A percentile compares a stretch with the other conserved stretches of the same genome.
Conservation (phyloP, 495 filamentous ascomycete genomes). For the Penicillium coffeae region DNA sequence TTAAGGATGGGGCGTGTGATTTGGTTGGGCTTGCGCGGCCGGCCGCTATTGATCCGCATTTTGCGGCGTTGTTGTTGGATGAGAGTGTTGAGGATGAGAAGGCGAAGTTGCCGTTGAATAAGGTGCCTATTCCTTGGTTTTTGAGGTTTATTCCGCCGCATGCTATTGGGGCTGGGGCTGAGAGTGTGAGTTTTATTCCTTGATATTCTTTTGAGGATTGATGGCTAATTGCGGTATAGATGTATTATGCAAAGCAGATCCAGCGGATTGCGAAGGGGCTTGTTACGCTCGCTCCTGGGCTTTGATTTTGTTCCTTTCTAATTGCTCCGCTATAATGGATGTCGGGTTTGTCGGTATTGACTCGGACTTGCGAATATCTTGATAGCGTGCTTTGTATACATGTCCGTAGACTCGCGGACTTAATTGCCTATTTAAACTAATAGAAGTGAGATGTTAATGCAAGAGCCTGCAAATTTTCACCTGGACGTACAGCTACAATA, state of each 20-base stretch:
- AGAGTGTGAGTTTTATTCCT: constrained; percentile 32
- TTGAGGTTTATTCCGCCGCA: constrained; percentile 31
- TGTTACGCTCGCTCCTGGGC: constrained; percentile 27
- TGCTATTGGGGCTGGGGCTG: constrained; percentile 41
- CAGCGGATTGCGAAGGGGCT: constrained; percentile 33
- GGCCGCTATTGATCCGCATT: constrained; percentile 43
- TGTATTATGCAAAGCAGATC: constrained; percentile 41
- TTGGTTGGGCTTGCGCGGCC: constrained; percentile 56
- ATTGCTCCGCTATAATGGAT: not conserved
- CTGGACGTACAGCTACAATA: no score
- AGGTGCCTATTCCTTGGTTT: constrained; percentile 31
- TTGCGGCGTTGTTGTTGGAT: constrained; percentile 53
- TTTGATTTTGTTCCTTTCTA: constrained; percentile 5
- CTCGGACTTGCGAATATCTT: not conserved
- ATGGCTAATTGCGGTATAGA: constrained; percentile 15
- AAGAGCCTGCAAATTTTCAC: no score
- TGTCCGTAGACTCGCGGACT: no score
- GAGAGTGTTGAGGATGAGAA: constrained; percentile 46
- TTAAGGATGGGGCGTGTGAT: constrained; percentile 52
- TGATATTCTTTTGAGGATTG: constrained; percentile 2
- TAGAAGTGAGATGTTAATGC: no score
- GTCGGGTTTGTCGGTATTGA: not conserved
- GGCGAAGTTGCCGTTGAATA: constrained; percentile 38
- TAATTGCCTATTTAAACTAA: not conserved
- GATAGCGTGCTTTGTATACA: no score